These are phyloP conservation scores for Fusarium sp. DNA, from an alignment of 2,329 filamentous ascomycete genomes.

Conservation along the genomic window DNA sequence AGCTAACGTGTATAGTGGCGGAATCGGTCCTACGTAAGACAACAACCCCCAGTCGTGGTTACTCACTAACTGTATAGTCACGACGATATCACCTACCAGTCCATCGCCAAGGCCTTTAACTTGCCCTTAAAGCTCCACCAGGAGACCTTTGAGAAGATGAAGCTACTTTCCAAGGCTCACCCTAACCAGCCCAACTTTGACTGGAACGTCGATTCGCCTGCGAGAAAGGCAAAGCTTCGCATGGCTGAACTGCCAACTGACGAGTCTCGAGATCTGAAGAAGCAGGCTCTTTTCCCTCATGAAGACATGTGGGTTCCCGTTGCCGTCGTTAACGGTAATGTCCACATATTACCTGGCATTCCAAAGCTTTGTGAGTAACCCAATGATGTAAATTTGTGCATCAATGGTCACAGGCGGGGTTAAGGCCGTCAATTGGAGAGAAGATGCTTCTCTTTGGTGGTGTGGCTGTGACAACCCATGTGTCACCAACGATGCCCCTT, in stretches of 20 bases:
- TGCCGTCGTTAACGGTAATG: constrained; percentile 87
- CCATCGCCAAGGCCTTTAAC: constrained; percentile 89
- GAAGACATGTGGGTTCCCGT: constrained; percentile 94
- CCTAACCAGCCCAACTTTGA: constrained; percentile 80
- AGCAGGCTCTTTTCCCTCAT: constrained; percentile 82
- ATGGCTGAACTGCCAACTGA: constrained; percentile 93
- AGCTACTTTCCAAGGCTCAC: constrained; percentile 78
- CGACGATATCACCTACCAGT: constrained; percentile 97
- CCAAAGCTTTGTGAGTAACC: constrained; percentile 75
- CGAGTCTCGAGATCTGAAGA: constrained; percentile 68
- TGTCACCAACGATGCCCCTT: not conserved
- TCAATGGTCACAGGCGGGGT: not conserved
- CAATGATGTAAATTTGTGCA: not conserved
- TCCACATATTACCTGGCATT: constrained; percentile 93
- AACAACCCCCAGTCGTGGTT: not conserved
- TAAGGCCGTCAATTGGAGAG: not conserved
- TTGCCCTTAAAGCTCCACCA: constrained; percentile 83
- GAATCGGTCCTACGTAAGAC: constrained; percentile 89
- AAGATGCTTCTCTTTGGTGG: not conserved
- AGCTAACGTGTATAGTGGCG: constrained; percentile 68
- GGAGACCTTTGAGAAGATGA: constrained; percentile 85
- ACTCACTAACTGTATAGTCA: constrained; percentile 67
- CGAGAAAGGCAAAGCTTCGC: constrained; percentile 82
- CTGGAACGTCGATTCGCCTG: constrained; percentile 86
- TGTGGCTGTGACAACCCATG: not conserved